Evolutionary conservation across 192 early-diverging fungal species (phyloP).

Genomic region (Lobosporangium transversale): DNA sequence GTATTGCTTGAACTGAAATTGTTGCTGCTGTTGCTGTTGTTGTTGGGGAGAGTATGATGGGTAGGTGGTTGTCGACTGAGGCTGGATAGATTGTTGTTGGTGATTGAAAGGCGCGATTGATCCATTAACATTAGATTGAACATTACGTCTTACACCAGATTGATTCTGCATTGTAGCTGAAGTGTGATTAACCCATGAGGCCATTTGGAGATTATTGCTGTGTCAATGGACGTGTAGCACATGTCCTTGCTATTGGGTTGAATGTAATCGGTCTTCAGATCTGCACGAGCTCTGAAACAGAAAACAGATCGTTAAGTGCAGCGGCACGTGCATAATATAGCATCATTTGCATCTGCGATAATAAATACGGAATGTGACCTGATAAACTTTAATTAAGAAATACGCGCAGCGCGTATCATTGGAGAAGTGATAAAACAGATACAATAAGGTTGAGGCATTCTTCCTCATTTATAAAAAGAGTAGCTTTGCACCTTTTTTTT

Average conservation of each 20-base stretch:
- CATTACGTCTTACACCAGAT: background rate
- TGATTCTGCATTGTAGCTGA: constrained; percentile 37
- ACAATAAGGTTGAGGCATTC: too few species aligned
- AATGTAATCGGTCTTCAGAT: too few species aligned
- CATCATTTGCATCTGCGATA: too few species aligned
- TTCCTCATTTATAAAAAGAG: too few species aligned
- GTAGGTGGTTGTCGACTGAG: constrained; percentile 5
- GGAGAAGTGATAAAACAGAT: background rate
- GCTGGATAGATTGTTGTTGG: background rate
- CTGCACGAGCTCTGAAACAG: too few species aligned
- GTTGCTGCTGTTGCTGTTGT: constrained; percentile 3
- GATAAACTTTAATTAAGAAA: too few species aligned
- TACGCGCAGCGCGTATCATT: constrained; percentile 3
- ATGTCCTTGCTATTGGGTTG: too few species aligned
- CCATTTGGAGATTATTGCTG: background rate
- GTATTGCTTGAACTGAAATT: background rate
- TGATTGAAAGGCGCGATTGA: too few species aligned
- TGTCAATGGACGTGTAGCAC: background rate
- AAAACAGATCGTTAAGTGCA: background rate
- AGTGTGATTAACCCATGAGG: constrained; percentile 49
- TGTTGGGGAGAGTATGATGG: constrained; percentile 1
- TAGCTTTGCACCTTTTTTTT: too few species aligned
- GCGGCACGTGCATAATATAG: too few species aligned
- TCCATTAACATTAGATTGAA: background rate
- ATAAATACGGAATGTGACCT: too few species aligned